Evolutionary conservation across 768 basidiomycete species (phyloP).

Genomic region (Rhizopogon sp.): DNA sequence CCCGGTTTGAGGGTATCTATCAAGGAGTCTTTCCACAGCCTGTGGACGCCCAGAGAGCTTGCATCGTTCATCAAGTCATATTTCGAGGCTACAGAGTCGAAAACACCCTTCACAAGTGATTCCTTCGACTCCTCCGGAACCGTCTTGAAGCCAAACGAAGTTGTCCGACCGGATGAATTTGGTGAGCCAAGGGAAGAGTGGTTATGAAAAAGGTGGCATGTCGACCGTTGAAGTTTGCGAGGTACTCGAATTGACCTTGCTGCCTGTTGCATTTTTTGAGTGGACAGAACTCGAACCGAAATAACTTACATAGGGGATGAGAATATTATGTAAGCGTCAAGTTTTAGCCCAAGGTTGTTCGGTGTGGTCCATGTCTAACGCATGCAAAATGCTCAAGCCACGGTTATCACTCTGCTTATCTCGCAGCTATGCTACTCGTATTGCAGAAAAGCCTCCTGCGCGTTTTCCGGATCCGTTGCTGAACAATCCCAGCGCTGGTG

Average conservation of each 20-base stretch:
- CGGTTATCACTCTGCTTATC: conserved; percentile 15
- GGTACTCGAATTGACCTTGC: conserved; percentile 1
- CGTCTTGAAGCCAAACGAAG: conserved; percentile 92
- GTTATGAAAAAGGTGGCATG: conserved; percentile 13
- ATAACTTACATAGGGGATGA: neutral
- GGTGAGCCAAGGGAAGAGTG: conserved; percentile 7
- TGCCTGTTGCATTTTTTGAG: neutral
- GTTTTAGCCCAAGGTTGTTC: too few relatives aligned
- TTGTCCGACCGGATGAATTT: conserved; percentile 35
- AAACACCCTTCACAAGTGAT: conserved; percentile 85
- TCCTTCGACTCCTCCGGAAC: conserved; percentile 88
- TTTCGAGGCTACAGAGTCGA: conserved; percentile 89
- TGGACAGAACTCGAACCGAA: neutral
- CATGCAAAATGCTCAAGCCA: conserved; percentile 14
- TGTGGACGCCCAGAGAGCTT: conserved; percentile 93
- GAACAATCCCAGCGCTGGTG: conserved; percentile 46
- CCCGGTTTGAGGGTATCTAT: conserved; percentile 75
- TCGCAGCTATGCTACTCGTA: conserved; percentile 37
- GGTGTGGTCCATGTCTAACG: too few relatives aligned
- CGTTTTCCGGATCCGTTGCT: conserved; percentile 54
- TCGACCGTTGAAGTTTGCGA: neutral
- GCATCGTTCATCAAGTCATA: conserved; percentile 99
- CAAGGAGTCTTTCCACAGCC: conserved; percentile 95
- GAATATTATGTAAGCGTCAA: neutral
- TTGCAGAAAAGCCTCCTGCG: conserved; percentile 40